Evolutionary conservation across 2,329 filamentous ascomycete genomes (phyloP), one percentile per base, ranked within the genome.

Genomic region (Sclerotinia nivalis): DNA sequence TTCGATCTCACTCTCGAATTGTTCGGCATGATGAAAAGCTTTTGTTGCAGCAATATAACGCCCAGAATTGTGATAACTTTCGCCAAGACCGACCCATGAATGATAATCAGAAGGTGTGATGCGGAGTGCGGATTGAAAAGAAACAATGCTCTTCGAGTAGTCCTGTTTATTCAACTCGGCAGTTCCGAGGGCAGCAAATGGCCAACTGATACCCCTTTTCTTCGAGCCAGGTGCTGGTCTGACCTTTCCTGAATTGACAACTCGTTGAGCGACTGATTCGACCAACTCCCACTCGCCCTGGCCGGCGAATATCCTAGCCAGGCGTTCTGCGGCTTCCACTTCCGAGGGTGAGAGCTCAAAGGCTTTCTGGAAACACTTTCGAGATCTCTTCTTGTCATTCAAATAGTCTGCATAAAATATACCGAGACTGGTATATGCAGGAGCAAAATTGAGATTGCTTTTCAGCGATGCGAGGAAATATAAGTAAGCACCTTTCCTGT

Each of bases 201-300:
- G 96, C 96, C 96, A 99, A 81, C 94, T 97, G 73, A 96, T 89
- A 1, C 93, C 93, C 80, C 93, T 95, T 75, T 92, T 90, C 84
- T 96, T 97, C 0, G 95, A 97, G 0, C 96, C 96, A 13, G 96
- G 95, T 1, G 94, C 89, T 34, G 93, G 93, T 74, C 91, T 91
- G 54, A 95, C 93, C 80, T 93, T 96, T 68, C 96, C 96, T n/a
- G 95, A 97, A 72, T 97, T 93, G 3, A 98, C 90, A 0, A 97
- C 92, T 65, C 96, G 88, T 78, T 94, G 92, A 1, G 96, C 91
- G 45, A 99, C 90, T 28, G 96, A 88, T 81, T 98, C 96, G 10
- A 99, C 96, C 65, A 96, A 89, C 74, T 98, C 96, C 96, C 96
- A 99, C 76, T 99, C 96, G 50, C 92, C 89, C 74, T 93, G 90